These are phyloP conservation scores for Magnolia changhungtana DNA, from an alignment of 164 flowering plant species.

Conservation along the genomic window DNA sequence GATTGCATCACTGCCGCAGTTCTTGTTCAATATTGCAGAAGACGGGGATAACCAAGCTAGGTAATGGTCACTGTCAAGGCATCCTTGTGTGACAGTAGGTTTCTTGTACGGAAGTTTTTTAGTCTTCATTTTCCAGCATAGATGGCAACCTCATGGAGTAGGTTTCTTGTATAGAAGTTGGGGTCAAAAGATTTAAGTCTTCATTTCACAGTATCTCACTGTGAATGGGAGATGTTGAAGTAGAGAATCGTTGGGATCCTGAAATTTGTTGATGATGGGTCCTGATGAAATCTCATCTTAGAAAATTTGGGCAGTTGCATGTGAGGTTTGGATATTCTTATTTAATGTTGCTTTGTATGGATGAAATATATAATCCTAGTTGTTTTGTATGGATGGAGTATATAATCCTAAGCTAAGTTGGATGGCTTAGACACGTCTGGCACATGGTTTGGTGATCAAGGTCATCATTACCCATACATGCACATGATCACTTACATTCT, in stretches of 20 bases:
- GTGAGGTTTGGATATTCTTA: neutral
- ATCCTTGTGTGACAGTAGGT: neutral
- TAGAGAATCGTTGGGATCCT: conserved; percentile 1
- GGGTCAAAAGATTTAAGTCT: neutral
- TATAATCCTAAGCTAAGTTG: too few species aligned
- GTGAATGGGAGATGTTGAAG: neutral
- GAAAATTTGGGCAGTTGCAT: neutral
- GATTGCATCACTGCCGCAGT: conserved; percentile 78
- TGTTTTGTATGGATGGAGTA: too few species aligned
- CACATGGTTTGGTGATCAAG: too few species aligned
- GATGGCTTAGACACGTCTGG: too few species aligned
- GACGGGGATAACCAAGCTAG: conserved; percentile 47
- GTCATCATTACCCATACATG: too few species aligned
- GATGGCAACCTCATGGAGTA: too few species aligned
- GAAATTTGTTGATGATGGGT: conserved; percentile 11
- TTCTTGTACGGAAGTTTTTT: neutral
- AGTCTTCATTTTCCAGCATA: too few species aligned
- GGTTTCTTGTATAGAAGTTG: neutral
- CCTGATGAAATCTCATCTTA: neutral
- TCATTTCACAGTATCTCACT: neutral
- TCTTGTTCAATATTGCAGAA: conserved; percentile 70
- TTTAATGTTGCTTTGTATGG: neutral
- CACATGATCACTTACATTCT: too few species aligned
- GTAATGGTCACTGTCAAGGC: conserved; percentile 9
- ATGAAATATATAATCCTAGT: neutral